Evolutionary conservation across 2,329 filamentous ascomycete species (phyloP).

Genomic region (Zelopaecilomyces penicillatus): DNA sequence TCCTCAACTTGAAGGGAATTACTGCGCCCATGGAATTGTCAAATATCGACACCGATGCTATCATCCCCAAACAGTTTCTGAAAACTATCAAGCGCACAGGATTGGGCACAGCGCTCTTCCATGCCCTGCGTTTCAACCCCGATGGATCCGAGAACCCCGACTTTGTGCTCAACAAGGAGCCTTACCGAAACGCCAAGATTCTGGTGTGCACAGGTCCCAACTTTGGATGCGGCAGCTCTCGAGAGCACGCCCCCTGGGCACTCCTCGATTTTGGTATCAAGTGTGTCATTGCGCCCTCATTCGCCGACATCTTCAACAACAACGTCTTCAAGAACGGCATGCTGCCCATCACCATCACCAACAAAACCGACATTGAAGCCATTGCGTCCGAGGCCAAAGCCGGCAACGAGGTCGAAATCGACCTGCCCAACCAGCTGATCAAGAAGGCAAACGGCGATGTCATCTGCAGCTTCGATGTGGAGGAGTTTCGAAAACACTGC

Average conservation of each 20-base stretch:
- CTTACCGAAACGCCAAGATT: constrained; percentile 78
- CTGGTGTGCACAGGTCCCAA: constrained; percentile 86
- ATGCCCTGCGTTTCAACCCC: constrained; percentile 68
- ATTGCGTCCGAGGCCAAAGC: constrained; percentile 71
- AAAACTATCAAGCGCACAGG: constrained; percentile 99
- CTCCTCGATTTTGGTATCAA: constrained; percentile 94
- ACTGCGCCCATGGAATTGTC: constrained; percentile 79
- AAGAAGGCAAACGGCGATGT: constrained; percentile 65
- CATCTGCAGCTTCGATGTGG: constrained; percentile 75
- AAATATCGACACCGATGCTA: constrained; percentile 98
- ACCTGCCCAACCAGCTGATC: constrained; percentile 77
- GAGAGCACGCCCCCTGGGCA: constrained; percentile 96
- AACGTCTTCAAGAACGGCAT: constrained; percentile 99
- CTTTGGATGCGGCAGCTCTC: constrained; percentile 87
- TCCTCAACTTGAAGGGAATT: constrained; percentile 74
- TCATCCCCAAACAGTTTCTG: constrained; percentile 98
- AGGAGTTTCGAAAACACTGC: constrained; percentile 92
- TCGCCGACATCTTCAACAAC: constrained; percentile 83
- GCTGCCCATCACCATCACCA: constrained; percentile 72
- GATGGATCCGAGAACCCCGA: constrained; percentile 67
- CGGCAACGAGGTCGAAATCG: constrained; percentile 79
- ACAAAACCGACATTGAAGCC: constrained; percentile 55
- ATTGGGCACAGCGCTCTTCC: constrained; percentile 80
- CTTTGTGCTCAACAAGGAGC: constrained; percentile 86
- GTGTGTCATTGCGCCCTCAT: constrained; percentile 81